Evolutionary conservation across 768 basidiomycete genomes (phyloP).

Genomic region (Symmetrospora coprosmae): DNA sequence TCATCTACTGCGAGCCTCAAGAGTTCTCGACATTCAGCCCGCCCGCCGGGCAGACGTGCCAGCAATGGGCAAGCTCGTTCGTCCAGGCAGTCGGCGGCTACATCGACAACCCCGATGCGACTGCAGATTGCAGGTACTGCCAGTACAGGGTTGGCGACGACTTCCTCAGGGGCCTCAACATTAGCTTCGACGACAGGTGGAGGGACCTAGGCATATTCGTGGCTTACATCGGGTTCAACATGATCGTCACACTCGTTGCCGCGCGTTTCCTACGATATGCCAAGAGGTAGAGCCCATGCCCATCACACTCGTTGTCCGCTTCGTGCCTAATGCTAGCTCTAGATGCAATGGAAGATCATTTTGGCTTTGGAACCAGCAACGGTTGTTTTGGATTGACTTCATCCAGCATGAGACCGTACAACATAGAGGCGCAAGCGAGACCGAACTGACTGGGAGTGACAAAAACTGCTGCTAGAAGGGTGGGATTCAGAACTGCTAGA

Average conservation of each 20-base stretch:
- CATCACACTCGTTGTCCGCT: neutral
- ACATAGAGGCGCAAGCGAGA: no score
- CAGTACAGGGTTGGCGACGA: conserved; percentile 50
- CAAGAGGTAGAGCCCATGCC: conserved; percentile 19
- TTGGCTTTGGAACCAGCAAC: no score
- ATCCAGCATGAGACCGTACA: no score
- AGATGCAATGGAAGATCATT: no score
- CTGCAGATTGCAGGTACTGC: conserved; percentile 56
- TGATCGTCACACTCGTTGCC: conserved; percentile 26
- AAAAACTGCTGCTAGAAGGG: no score
- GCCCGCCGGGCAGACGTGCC: conserved; percentile 59
- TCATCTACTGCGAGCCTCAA: conserved; percentile 47
- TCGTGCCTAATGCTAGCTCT: no score
- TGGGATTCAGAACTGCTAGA: no score
- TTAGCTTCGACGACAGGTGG: conserved; percentile 41
- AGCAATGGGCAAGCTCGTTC: conserved; percentile 56
- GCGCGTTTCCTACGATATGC: conserved; percentile 25
- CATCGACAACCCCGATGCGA: conserved; percentile 53
- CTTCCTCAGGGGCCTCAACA: conserved; percentile 56
- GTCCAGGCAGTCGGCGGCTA: conserved; percentile 55
- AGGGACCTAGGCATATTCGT: conserved; percentile 30
- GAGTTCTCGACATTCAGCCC: conserved; percentile 63
- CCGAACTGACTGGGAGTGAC: no score
- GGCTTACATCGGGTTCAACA: conserved; percentile 46
- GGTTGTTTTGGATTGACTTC: no score